A percentile compares a stretch with the other conserved stretches of the same genome.
phyloP scores from a whole-genome alignment of 2,329 filamentous ascomycete genomes.

The Beauveria bassiana region DNA sequence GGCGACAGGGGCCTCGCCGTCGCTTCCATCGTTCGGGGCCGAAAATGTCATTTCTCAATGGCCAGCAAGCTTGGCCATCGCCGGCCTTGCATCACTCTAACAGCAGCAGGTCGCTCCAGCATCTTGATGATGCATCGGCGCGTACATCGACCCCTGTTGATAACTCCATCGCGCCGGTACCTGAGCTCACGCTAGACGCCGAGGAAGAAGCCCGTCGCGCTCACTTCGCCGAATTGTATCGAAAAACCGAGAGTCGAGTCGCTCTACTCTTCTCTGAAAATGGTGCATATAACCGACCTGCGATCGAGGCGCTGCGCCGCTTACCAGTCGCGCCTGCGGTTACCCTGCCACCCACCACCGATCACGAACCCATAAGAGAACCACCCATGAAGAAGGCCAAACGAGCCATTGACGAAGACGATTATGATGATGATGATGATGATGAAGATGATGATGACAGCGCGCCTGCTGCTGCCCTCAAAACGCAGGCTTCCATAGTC shows the following conservation, averaged over 20 bases:
- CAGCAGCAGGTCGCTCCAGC: slow-evolving; percentile 44
- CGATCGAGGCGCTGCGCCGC: slow-evolving; percentile 46
- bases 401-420: slow-evolving; percentile 73
- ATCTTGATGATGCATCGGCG: slow-evolving; percentile 51
- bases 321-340: slow-evolving; percentile 30
- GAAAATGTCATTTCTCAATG: slow-evolving; percentile 60
- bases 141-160: slow-evolving; percentile 45
- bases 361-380: slow-evolving; percentile 51
- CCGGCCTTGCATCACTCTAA: slow-evolving; percentile 42
- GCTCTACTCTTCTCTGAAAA: slow-evolving; percentile 62
- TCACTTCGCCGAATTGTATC: slow-evolving; percentile 71
- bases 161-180: slow-evolving; percentile 43
- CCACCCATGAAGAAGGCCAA: slow-evolving; percentile 66
- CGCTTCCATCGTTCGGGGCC: slow-evolving; percentile 41
- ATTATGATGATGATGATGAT: slow-evolving; percentile 80
- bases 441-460: slow-evolving; percentile 57
- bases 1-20: slow-evolving; percentile 43
- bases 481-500: slow-evolving; percentile 40
- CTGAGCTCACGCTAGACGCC: slow-evolving; percentile 52
- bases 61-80: slow-evolving; percentile 58
- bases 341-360: slow-evolving; percentile 47
- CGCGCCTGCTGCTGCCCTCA: slow-evolving; percentile 39
- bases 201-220: slow-evolving; percentile 65
- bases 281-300: slow-evolving; percentile 42
- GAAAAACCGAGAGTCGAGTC: slow-evolving; percentile 68